Conservation (phyloP, 306 rosid species). For the Quercus wislizeni region DNA sequence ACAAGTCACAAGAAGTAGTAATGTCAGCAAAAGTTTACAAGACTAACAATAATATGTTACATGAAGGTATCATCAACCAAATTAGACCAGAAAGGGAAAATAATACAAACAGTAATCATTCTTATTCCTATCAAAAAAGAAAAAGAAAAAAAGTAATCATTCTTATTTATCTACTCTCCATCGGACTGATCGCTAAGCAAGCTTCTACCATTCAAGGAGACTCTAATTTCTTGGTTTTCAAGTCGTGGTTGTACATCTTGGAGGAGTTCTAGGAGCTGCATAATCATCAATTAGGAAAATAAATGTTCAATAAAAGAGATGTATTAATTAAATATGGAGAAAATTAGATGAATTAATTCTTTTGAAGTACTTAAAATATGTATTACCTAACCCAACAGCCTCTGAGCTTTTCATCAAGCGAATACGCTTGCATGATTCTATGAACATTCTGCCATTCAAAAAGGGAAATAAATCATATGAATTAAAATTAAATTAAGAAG, state of each 20-base stretch:
- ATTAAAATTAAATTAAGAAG: not conserved
- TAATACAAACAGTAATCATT: not conserved
- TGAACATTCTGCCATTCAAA: conserved; percentile 32
- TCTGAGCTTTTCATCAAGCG: conserved; percentile 41
- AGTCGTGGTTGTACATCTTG: not conserved
- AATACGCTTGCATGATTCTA: conserved; percentile 44
- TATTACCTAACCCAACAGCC: conserved; percentile 29
- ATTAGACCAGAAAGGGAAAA: not conserved
- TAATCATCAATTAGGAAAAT: not conserved
- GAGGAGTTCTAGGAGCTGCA: conserved; percentile 14
- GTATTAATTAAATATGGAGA: not conserved
- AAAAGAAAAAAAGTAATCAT: not conserved
- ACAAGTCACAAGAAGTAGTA: no score
- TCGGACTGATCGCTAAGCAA: not conserved
- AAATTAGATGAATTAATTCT: not conserved
- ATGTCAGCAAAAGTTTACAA: no score
- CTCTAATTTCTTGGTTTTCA: not conserved
- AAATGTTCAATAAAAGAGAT: not conserved
- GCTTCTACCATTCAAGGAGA: not conserved
- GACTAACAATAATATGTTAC: not conserved
- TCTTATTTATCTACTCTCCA: not conserved
- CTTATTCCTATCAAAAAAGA: not conserved
- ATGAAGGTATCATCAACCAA: not conserved
- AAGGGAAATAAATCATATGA: not conserved
- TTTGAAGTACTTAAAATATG: not conserved